Evolutionary conservation across 2,329 filamentous ascomycete genomes (phyloP).

Genomic region (Exophiala sp.): DNA sequence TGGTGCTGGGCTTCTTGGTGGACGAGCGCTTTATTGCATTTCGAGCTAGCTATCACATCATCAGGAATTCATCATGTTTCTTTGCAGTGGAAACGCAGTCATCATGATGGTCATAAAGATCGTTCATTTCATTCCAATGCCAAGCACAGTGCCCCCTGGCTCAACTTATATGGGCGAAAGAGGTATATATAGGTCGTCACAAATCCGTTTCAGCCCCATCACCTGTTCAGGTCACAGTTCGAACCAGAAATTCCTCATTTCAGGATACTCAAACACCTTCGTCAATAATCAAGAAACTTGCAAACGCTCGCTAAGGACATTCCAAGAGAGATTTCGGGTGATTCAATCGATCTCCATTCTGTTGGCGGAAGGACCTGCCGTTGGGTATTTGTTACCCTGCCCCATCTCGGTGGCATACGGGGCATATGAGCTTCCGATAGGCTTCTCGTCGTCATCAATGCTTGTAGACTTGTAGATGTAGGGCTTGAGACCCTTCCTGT

Average conservation of each 20-base stretch:
- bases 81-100: too few species aligned
- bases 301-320: conserved; percentile 7
- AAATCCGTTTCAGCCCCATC: not conserved
- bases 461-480: conserved; percentile 55
- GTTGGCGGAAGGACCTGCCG: conserved; percentile 10
- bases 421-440: conserved; percentile 24
- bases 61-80: too few species aligned
- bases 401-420: conserved; percentile 23
- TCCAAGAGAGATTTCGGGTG: not conserved
- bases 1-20: too few species aligned
- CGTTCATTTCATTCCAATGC: too few species aligned
- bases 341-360: conserved; percentile 26
- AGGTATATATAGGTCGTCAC: not conserved
- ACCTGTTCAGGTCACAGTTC: not conserved
- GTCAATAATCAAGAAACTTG: not conserved
- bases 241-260: conserved; percentile 13
- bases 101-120: too few species aligned
- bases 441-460: conserved; percentile 24
- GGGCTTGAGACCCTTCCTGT: conserved; percentile 81
- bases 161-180: too few species aligned
- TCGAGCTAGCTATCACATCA: too few species aligned
- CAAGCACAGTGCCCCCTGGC: too few species aligned
- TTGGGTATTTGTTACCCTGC: conserved; percentile 9
- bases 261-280: not conserved
- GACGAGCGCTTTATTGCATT: too few species aligned